Base-by-base conservation (phyloP, 2,329 filamentous ascomycete species). In the Aspergillus thermomutatus region DNA sequence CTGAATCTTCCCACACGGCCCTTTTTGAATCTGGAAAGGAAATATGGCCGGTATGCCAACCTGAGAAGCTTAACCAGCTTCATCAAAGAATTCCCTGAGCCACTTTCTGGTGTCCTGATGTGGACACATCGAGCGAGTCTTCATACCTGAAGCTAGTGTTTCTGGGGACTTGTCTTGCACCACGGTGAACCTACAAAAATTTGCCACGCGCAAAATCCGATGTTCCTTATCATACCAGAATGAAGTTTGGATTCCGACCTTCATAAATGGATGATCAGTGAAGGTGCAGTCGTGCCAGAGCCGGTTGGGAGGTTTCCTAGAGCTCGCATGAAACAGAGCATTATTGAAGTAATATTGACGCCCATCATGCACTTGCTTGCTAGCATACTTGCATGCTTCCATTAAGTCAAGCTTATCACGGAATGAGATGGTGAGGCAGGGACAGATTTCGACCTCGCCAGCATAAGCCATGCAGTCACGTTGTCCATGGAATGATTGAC, bases 371-470 rank as follows among this genome's bases (percentile, higher is more conserved):
- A 43, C 40, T 19, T n/a, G 17, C 19, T n/a, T 21, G 9, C 17
- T 43, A 21, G 40, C n/a, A 43, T n/a, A 9, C n/a, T 43, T 43
- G 40, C 40, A 43, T 19, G 8, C 21, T 43, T 23, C 40, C 8
- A 43, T 43, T 17, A 43, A n/a, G 40, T 8, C 8, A 19, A 43
- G 7, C 40, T 43, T 43, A 43, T 21, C 40, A 43, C 6, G 40
- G 19, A 19, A 43, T 21, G 40, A 9, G n/a, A 21, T 21, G 6
- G 40, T 21, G 40, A 43, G n/a, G 21, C 47, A 59, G 19, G 54
- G 48, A 23, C 49, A 60, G 40, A 56, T 56, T 43, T 60, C 50
- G 45, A 58, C 37, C 41, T 58, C 23, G 21, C 50, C 52, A 46
- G 45, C 21, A 31, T 51, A 54, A 34, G 45, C 34, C 6, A 51